Conservation (phyloP, 176 grass and related monocot species). For the Carex littledalei region DNA sequence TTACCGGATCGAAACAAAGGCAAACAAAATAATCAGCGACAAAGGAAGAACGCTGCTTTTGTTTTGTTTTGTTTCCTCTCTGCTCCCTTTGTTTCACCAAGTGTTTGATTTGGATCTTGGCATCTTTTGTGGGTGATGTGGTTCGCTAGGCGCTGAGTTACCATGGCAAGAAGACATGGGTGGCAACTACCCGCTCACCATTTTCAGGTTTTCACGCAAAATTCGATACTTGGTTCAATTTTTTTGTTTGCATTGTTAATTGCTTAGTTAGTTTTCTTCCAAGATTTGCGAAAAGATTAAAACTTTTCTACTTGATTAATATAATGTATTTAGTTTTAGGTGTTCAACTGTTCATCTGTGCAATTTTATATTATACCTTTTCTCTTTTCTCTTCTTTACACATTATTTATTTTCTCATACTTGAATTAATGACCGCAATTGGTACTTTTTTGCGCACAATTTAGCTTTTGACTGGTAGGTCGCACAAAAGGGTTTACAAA, state of each 20-base stretch:
- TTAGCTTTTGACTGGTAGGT: neutral
- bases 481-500: neutral
- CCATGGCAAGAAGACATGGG: slow-evolving; percentile 80
- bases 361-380: neutral
- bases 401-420: neutral
- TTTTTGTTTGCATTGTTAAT: neutral
- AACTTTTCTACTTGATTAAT: neutral
- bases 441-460: neutral
- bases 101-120: slow-evolving; percentile 12
- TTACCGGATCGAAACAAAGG: slow-evolving; percentile 5
- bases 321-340: slow-evolving; percentile 2
- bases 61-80: neutral
- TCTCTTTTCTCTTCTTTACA: neutral
- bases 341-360: neutral
- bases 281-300: neutral
- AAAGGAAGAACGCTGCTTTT: neutral
- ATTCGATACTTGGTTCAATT: neutral
- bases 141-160: neutral
- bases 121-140: neutral
- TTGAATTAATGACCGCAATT: neutral
- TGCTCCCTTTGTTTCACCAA: neutral
- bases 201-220: slow-evolving; percentile 42
- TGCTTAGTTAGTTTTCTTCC: neutral
- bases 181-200: slow-evolving; percentile 96
- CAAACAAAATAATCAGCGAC: neutral